Evolutionary conservation across 2,329 filamentous ascomycete species (phyloP).

Genomic region (Scleromitrula shiraiana): DNA sequence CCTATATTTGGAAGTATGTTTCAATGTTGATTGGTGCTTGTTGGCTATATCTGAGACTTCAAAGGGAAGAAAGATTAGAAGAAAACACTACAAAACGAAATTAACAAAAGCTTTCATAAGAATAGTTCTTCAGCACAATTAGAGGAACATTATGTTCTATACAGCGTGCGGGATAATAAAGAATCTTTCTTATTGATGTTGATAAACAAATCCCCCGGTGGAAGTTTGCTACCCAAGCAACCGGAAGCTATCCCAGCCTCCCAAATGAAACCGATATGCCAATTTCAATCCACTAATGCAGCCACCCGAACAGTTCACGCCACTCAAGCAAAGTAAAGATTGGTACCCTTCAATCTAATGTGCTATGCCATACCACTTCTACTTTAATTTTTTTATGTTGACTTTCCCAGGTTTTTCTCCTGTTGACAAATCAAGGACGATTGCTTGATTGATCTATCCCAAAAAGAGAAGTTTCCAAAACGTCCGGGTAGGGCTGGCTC

Average conservation of each 20-base stretch:
- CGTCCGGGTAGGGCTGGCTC: no score
- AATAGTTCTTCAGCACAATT: neutral
- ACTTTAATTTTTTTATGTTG: neutral
- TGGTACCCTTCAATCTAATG: neutral
- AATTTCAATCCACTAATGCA: conserved; percentile 2
- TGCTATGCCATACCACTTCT: neutral
- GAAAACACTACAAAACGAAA: no score
- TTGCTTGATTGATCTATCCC: neutral
- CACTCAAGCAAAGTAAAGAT: neutral
- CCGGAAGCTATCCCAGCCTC: neutral
- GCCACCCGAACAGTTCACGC: neutral
- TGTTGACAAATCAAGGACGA: neutral
- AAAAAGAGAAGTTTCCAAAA: no score
- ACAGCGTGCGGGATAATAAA: neutral
- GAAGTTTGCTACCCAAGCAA: neutral
- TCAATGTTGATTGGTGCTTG: neutral
- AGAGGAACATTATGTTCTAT: neutral
- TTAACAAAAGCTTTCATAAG: no score
- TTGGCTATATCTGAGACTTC: no score
- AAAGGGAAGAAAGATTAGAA: no score
- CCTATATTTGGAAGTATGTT: neutral
- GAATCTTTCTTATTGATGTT: neutral
- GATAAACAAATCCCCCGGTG: neutral
- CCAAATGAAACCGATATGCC: neutral
- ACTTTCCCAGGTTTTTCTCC: no score